Evolutionary conservation across 805 yeast genomes (phyloP).

Genomic region (Sugiyamaella americana): DNA sequence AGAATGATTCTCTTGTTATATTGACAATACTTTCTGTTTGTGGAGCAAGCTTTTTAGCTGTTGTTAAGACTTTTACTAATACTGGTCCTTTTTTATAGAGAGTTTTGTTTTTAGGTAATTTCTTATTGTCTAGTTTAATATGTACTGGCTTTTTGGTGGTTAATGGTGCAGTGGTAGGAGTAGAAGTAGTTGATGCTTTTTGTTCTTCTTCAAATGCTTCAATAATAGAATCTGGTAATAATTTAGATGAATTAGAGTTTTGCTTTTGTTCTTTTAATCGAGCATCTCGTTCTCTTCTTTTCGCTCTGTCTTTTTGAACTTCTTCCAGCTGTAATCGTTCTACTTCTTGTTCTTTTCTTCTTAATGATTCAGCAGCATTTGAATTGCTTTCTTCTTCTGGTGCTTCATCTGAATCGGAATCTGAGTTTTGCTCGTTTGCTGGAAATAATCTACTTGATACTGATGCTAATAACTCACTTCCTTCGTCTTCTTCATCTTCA

Average conservation of each 20-base stretch:
- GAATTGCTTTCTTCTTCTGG: conserved; percentile 32
- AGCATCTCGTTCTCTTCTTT: conserved; percentile 26
- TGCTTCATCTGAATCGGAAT: conserved; percentile 28
- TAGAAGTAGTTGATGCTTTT: conserved; percentile 17
- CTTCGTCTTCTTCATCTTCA: background rate
- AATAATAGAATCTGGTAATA: conserved; percentile 13
- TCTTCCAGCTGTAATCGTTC: conserved; percentile 12
- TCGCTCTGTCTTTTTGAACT: conserved; percentile 18
- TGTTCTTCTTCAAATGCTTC: conserved; percentile 10
- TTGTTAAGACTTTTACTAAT: conserved; percentile 21
- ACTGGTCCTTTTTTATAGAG: conserved; percentile 25
- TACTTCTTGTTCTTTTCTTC: conserved; percentile 9
- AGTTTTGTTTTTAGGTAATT: conserved; percentile 5
- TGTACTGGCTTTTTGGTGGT: conserved; percentile 5
- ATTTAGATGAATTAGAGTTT: background rate
- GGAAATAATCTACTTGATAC: too few species aligned
- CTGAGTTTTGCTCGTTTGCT: conserved; percentile 6
- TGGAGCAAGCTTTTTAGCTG: conserved; percentile 26
- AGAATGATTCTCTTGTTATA: conserved; percentile 23
- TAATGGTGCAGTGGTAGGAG: background rate
- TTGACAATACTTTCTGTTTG: conserved; percentile 14
- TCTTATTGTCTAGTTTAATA: conserved; percentile 6
- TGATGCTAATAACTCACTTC: too few species aligned
- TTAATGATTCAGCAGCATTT: conserved; percentile 17
- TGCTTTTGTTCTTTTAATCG: conserved; percentile 23